phyloP scores from a whole-genome alignment of 2,329 filamentous ascomycete genomes.

The Xylariales sp. region DNA sequence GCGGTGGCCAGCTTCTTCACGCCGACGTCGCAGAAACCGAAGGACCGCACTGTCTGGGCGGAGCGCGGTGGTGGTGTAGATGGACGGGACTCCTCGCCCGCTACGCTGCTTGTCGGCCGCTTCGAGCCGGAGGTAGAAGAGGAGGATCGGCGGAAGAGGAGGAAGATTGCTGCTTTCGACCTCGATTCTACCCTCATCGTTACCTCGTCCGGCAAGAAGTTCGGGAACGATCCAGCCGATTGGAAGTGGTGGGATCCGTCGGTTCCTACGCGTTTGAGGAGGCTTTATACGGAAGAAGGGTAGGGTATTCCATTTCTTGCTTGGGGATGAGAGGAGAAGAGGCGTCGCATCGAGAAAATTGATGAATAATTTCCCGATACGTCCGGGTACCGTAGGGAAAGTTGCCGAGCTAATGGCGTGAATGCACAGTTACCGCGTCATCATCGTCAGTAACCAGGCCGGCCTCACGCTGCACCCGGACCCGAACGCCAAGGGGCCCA shows the following conservation, averaged over 20 bases:
- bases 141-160: slow-evolving; percentile 52
- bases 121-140: slow-evolving; percentile 64
- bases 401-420: slow-evolving; percentile 10
- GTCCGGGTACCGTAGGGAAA: too few relatives aligned
- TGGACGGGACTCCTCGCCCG: slow-evolving; percentile 46
- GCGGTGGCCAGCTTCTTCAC: slow-evolving; percentile 89
- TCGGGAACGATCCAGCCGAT: slow-evolving; percentile 75
- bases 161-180: slow-evolving; percentile 79
- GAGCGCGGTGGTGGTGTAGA: slow-evolving; percentile 63
- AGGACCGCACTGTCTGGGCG: slow-evolving; percentile 79
- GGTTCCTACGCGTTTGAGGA: slow-evolving; percentile 75
- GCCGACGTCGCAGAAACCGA: slow-evolving; percentile 84
- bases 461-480: slow-evolving; percentile 80
- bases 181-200: slow-evolving; percentile 88
- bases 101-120: slow-evolving; percentile 79
- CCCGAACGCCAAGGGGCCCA: slow-evolving; percentile 71
- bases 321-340: neutral
- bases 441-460: slow-evolving; percentile 90
- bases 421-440: slow-evolving; percentile 72
- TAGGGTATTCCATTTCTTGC: slow-evolving; percentile 50
- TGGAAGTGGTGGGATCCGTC: slow-evolving; percentile 93
- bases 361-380: neutral
- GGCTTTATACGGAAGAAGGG: slow-evolving; percentile 76
- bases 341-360: neutral
- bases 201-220: slow-evolving; percentile 83